phyloP scores from a whole-genome alignment of 108 stramenopile species.

The Thalassiosira profunda region DNA sequence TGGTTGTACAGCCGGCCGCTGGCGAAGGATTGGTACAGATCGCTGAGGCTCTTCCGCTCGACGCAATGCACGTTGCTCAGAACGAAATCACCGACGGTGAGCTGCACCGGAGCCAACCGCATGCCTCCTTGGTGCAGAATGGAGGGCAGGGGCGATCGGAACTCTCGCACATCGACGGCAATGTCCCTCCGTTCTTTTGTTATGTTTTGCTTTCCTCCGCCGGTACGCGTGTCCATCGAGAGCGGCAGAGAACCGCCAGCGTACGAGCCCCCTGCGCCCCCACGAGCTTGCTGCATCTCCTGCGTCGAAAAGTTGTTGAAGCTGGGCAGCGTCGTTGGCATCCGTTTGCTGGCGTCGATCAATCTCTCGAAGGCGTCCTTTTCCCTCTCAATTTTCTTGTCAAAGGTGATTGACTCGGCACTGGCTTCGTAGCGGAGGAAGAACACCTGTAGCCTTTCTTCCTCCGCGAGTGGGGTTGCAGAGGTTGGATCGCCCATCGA shows the following conservation, averaged over 20 bases:
- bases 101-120: constrained; percentile 89
- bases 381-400: constrained; percentile 88
- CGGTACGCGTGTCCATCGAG: constrained; percentile 81
- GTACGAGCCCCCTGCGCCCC: constrained; percentile 69
- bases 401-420: constrained; percentile 95
- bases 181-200: constrained; percentile 71
- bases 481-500: constrained; percentile 24
- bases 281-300: constrained; percentile 88
- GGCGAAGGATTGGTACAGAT: constrained; percentile 94
- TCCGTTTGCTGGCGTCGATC: constrained; percentile 93
- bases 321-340: constrained; percentile 75
- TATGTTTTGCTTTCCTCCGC: constrained; percentile 56
- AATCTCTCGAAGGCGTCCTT: constrained; percentile 93
- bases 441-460: constrained; percentile 76
- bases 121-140: constrained; percentile 95
- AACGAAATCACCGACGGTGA: constrained; percentile 97
- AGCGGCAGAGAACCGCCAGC: constrained; percentile 73
- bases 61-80: constrained; percentile 96
- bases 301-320: constrained; percentile 67
- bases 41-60: constrained; percentile 96
- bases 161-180: constrained; percentile 98
- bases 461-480: constrained; percentile 23
- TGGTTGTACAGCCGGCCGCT: constrained; percentile 96
- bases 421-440: constrained; percentile 94
- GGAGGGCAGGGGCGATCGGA: constrained; percentile 95